These are phyloP conservation scores for Alnus glutinosa DNA, from an alignment of 306 rosid genomes.

Conservation along the genomic window DNA sequence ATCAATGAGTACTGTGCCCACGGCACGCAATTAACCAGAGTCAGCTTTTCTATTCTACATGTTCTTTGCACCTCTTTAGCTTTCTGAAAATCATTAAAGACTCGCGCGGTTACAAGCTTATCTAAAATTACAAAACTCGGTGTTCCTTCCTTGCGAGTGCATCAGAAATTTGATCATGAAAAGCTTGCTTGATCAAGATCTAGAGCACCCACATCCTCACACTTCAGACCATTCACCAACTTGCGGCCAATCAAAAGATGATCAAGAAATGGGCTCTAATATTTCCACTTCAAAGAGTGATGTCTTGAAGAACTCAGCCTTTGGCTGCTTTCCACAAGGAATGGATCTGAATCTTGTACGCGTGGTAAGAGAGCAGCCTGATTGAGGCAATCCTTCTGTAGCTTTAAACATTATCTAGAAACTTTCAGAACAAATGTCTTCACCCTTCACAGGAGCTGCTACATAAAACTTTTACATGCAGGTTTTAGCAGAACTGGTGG, in stretches of 20 bases:
- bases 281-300: conserved; percentile 27
- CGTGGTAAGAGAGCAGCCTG: conserved; percentile 40
- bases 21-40: conserved; percentile 24
- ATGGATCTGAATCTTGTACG: conserved; percentile 46
- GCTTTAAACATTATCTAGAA: background rate
- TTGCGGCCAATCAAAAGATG: conserved; percentile 41
- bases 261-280: conserved; percentile 45
- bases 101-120: background rate
- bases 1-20: conserved; percentile 24
- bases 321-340: conserved; percentile 22
- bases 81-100: conserved; percentile 26
- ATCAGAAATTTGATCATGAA: conserved; percentile 39
- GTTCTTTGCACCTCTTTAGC: conserved; percentile 32
- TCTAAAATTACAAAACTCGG: background rate
- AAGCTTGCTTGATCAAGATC: conserved; percentile 32
- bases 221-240: conserved; percentile 47
- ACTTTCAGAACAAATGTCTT: background rate
- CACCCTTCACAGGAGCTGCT: background rate
- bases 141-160: conserved; percentile 6
- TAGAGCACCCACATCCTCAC: conserved; percentile 39
- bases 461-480: conserved; percentile 17
- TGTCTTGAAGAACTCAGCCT: conserved; percentile 28
- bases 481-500: conserved; percentile 82
- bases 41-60: conserved; percentile 31
- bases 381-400: background rate